Conservation (phyloP, 164 flowering plant genomes). For the Annona squamosa region DNA sequence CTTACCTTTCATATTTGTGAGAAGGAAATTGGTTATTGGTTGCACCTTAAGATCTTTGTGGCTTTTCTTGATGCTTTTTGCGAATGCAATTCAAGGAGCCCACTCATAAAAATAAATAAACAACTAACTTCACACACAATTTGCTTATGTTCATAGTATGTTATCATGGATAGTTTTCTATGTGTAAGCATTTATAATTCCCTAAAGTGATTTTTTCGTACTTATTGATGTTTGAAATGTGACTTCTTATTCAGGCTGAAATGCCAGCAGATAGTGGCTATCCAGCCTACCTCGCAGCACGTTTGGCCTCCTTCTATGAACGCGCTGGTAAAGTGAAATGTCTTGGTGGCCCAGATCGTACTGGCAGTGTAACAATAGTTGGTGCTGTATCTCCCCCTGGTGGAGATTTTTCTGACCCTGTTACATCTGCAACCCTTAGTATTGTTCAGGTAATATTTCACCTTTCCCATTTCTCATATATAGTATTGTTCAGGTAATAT, state of each 20-base stretch:
- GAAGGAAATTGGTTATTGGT: too few species aligned
- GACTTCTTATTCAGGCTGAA: constrained; percentile 60
- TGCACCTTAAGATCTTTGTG: too few species aligned
- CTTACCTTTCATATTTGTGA: too few species aligned
- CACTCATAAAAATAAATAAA: too few species aligned
- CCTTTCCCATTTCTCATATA: not conserved
- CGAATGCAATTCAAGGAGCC: too few species aligned
- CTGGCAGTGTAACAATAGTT: constrained; percentile 97
- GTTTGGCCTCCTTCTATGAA: constrained; percentile 95
- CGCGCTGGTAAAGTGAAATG: constrained; percentile 99
- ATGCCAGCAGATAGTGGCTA: constrained; percentile 99
- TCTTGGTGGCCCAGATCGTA: constrained; percentile 96
- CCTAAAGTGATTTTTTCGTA: not conserved
- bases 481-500: constrained; percentile 87
- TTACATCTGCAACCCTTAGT: constrained; percentile 95
- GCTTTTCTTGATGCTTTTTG: too few species aligned
- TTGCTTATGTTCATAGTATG: too few species aligned
- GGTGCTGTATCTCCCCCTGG: constrained; percentile 99
- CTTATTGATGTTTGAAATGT: not conserved
- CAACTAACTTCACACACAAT: too few species aligned
- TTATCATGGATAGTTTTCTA: not conserved
- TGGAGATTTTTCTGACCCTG: constrained; percentile 99
- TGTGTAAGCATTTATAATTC: not conserved
- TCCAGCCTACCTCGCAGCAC: constrained; percentile 98
- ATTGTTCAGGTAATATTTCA: constrained; percentile 76